Evolutionary conservation across 306 rosid genomes (phyloP).

Genomic region (Cucurbita maxima): DNA sequence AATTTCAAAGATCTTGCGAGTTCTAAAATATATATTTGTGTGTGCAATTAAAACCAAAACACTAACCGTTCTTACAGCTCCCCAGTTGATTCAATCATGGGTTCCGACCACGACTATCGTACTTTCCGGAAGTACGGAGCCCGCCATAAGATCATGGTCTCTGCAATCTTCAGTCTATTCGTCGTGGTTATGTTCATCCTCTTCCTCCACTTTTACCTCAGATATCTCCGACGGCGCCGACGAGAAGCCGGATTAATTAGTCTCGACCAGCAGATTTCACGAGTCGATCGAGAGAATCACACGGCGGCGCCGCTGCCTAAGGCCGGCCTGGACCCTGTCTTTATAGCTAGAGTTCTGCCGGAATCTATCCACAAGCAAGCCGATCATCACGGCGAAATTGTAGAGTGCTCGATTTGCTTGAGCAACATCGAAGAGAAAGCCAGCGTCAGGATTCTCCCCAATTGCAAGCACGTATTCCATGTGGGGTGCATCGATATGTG

Average conservation of each 20-base stretch:
- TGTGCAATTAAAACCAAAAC: neutral
- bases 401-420: slow-evolving; percentile 4
- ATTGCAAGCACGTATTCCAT: slow-evolving; percentile 5
- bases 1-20: neutral
- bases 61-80: neutral
- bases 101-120: slow-evolving; percentile 1
- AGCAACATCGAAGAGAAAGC: slow-evolving; percentile 7
- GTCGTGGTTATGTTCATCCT: neutral
- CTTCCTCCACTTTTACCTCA: neutral
- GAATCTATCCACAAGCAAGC: neutral
- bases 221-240: slow-evolving; percentile 1
- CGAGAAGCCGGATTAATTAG: neutral
- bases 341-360: neutral
- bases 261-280: neutral
- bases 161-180: slow-evolving; percentile 1
- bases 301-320: neutral
- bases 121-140: neutral
- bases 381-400: neutral
- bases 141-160: neutral
- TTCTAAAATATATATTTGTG: neutral
- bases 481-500: slow-evolving; percentile 6
- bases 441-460: neutral
- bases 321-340: neutral
- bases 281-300: neutral
- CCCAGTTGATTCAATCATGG: neutral